Evolutionary conservation across 257 asterid species (phyloP), one percentile per base, ranked within the genome.

Genomic region (Ajuga chamaepitys): DNA sequence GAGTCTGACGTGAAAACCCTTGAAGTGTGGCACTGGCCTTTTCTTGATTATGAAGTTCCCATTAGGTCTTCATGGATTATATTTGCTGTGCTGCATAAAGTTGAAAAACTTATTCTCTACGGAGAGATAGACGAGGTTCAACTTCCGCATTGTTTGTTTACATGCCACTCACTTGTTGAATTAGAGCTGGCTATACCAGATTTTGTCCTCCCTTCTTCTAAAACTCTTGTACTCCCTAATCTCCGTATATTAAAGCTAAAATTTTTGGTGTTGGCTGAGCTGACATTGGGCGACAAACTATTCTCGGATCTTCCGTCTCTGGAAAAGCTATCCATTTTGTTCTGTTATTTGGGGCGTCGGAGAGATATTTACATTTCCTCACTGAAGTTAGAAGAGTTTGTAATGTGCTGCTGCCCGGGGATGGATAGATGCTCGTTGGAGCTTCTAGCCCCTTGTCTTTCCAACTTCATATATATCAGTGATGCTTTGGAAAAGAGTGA

Each of bases 91-190:
- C 54, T 18, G 17, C 70, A 62, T 25, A 61, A 64, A 8, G 75
- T 70, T 9, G 9, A 69, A 21, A 69, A 59, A 34, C 68, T 69
- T 17, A 45, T 69, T 30, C 74, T 69, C 12, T 50, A 14, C 14
- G 74, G 74, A 11, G 28, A 30, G 4, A 47, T 69, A 9, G 16
- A 35, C 5, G 35, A 28, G 10, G 12, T 1, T 7, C 8, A 42
- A 12, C 67, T 48, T 48, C 55, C 61, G 24, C 32, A 59, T 22
- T 14, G 11, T 17, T 9, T 69, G 24, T 59, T 69, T 17, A 7
- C 62, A 3, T 69, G 68, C 46, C 41, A 18, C 24, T 46, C 68
- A 37, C 67, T 69, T 10, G 68, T 69, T 2, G 25, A 69, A 25
- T 30, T 69, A 40, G 74, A 69, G 50, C 14, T 69, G 68, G 62